Conservation (phyloP, 2,329 filamentous ascomycete genomes). For the Fonsecaea pedrosoi region DNA sequence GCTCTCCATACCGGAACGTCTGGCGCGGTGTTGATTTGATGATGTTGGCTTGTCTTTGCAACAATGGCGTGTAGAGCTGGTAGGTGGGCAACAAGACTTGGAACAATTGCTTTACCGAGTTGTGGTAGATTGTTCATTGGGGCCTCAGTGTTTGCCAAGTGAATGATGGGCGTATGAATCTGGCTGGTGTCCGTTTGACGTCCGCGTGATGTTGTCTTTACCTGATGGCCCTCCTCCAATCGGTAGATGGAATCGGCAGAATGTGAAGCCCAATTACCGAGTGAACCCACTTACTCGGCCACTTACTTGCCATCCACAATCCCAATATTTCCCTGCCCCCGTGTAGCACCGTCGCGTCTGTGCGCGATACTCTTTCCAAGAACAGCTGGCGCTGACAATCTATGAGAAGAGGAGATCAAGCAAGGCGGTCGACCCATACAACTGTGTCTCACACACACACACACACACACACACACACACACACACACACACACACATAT, state of each 20-base stretch:
- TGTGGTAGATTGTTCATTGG: constrained; percentile 24
- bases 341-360: background rate
- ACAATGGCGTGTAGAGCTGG: constrained; percentile 26
- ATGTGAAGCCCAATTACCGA: constrained; percentile 2
- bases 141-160: background rate
- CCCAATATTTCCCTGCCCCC: background rate
- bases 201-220: background rate
- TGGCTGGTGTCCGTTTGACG: background rate
- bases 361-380: no score
- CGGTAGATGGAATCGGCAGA: background rate
- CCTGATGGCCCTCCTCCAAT: background rate
- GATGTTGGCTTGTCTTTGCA: constrained; percentile 15
- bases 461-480: no score
- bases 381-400: background rate
- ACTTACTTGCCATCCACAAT: no score
- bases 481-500: no score
- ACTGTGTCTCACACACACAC: no score
- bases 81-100: constrained; percentile 22
- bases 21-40: constrained; percentile 25
- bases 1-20: constrained; percentile 39
- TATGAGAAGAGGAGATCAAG: background rate
- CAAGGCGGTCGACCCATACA: background rate
- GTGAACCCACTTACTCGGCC: background rate
- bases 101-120: constrained; percentile 15
- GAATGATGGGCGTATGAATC: background rate